Conservation (phyloP, 2,329 filamentous ascomycete genomes). For the Epichloe baconii region DNA sequence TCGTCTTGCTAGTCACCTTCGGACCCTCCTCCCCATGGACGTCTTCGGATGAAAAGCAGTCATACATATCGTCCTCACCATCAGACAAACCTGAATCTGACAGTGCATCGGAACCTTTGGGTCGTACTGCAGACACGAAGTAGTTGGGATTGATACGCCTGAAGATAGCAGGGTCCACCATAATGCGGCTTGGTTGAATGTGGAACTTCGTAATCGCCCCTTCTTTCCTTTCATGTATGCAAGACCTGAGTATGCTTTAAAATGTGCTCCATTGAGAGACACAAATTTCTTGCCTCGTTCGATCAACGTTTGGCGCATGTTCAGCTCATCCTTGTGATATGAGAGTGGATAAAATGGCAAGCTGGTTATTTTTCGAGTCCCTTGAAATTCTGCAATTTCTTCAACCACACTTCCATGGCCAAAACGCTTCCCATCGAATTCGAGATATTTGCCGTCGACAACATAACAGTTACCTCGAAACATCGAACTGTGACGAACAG, state of each 20-base stretch:
- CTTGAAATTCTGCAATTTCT: conserved; percentile 64
- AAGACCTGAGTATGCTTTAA: conserved; percentile 70
- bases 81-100: conserved; percentile 35
- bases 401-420: conserved; percentile 59
- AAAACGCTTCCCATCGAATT: conserved; percentile 79
- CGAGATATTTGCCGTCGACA: conserved; percentile 68
- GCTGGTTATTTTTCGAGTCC: conserved; percentile 69
- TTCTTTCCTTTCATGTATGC: conserved; percentile 76
- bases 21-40: conserved; percentile 28
- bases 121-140: conserved; percentile 57
- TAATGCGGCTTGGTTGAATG: conserved; percentile 74
- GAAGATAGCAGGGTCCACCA: conserved; percentile 76
- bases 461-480: conserved; percentile 63
- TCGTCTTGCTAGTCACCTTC: not conserved
- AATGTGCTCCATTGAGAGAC: conserved; percentile 67
- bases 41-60: conserved; percentile 23
- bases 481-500: conserved; percentile 55
- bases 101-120: conserved; percentile 53
- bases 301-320: conserved; percentile 53
- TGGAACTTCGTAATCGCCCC: conserved; percentile 54
- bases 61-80: conserved; percentile 21
- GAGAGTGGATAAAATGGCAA: conserved; percentile 64
- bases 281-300: conserved; percentile 79
- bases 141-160: conserved; percentile 81
- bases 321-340: conserved; percentile 62